Conservation (phyloP, 1,139 yeast genomes). For the Debaryomyces nepalensis region DNA sequence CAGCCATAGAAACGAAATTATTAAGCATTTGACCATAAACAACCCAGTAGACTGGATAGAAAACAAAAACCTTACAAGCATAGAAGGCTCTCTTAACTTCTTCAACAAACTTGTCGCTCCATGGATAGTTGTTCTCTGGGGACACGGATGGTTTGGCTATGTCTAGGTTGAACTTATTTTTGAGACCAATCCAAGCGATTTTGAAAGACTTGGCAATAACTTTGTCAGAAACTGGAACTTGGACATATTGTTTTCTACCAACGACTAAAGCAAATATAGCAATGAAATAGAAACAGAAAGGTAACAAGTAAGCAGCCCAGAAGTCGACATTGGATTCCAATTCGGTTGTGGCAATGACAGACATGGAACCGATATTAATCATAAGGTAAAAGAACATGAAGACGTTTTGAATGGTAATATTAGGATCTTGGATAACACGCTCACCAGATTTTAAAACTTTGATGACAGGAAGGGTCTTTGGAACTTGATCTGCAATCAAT, state of each 20-base stretch:
- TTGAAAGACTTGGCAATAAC: slow-evolving; percentile 61
- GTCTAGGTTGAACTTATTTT: slow-evolving; percentile 55
- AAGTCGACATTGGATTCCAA: slow-evolving; percentile 43
- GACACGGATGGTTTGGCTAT: slow-evolving; percentile 58
- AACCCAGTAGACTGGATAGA: slow-evolving; percentile 69
- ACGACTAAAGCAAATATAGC: slow-evolving; percentile 58
- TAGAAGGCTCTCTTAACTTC: slow-evolving; percentile 60
- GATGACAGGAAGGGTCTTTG: slow-evolving; percentile 43
- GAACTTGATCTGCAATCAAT: slow-evolving; percentile 75
- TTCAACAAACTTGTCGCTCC: slow-evolving; percentile 67
- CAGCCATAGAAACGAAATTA: slow-evolving; percentile 69
- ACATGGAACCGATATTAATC: slow-evolving; percentile 47
- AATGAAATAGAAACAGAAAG: slow-evolving; percentile 68
- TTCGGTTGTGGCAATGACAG: slow-evolving; percentile 48
- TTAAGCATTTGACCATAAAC: slow-evolving; percentile 70
- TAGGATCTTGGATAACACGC: slow-evolving; percentile 45
- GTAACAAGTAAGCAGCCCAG: slow-evolving; percentile 56
- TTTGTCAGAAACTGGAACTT: slow-evolving; percentile 66
- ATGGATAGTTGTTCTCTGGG: slow-evolving; percentile 51
- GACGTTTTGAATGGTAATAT: slow-evolving; percentile 46
- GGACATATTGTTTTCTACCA: slow-evolving; percentile 62
- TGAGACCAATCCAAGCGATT: slow-evolving; percentile 49
- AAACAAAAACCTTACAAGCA: slow-evolving; percentile 67
- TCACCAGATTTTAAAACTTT: slow-evolving; percentile 42
- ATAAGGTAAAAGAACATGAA: slow-evolving; percentile 49